Percentiles rank a stretch among this genome's conserved stretches.
These are phyloP conservation scores for Mycogone perniciosa DNA, from an alignment of 2,329 filamentous ascomycete genomes.

Conservation along the genomic window DNA sequence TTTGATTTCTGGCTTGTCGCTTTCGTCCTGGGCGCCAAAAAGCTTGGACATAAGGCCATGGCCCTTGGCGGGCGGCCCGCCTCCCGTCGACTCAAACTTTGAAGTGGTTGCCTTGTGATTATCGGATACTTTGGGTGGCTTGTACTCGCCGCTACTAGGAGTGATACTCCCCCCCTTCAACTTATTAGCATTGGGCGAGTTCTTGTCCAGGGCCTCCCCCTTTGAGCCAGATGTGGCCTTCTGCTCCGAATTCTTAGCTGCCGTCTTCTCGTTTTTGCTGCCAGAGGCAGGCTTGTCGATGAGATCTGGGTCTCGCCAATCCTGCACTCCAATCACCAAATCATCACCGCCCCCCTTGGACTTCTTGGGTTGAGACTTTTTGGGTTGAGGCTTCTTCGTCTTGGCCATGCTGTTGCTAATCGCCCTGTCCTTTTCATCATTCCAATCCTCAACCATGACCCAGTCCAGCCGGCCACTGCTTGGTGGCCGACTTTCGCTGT, in stretches of 20 bases:
- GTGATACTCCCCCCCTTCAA: slow-evolving; percentile 62
- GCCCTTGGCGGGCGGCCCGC: slow-evolving; percentile 27
- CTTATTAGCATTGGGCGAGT: slow-evolving; percentile 21
- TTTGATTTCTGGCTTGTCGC: slow-evolving; percentile 17
- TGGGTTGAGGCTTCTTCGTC: slow-evolving; percentile 15
- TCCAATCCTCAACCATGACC: slow-evolving; percentile 62
- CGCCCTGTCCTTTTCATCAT: slow-evolving; percentile 44
- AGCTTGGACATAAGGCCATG: slow-evolving; percentile 42
- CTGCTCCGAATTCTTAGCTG: slow-evolving; percentile 7
- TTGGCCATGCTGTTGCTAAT: slow-evolving; percentile 35
- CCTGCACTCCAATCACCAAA: slow-evolving; percentile 78
- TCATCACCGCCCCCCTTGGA: slow-evolving; percentile 29
- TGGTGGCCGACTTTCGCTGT: slow-evolving; percentile 58
- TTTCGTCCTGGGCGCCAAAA: slow-evolving; percentile 37
- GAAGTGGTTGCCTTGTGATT: slow-evolving; percentile 4
- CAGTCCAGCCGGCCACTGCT: slow-evolving; percentile 70
- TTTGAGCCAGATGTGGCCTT: slow-evolving; percentile 2
- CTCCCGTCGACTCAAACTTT: not conserved
- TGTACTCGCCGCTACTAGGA: slow-evolving; percentile 67
- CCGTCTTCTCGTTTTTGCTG: slow-evolving; percentile 8
- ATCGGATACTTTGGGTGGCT: slow-evolving; percentile 11
- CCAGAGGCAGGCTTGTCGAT: slow-evolving; percentile 21
- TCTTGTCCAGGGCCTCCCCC: slow-evolving; percentile 4
- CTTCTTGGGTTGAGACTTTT: slow-evolving; percentile 2
- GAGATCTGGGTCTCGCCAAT: slow-evolving; percentile 72